Evolutionary conservation across 208 protist species (phyloP).

Genomic region (Leishmania martiniquensis): DNA sequence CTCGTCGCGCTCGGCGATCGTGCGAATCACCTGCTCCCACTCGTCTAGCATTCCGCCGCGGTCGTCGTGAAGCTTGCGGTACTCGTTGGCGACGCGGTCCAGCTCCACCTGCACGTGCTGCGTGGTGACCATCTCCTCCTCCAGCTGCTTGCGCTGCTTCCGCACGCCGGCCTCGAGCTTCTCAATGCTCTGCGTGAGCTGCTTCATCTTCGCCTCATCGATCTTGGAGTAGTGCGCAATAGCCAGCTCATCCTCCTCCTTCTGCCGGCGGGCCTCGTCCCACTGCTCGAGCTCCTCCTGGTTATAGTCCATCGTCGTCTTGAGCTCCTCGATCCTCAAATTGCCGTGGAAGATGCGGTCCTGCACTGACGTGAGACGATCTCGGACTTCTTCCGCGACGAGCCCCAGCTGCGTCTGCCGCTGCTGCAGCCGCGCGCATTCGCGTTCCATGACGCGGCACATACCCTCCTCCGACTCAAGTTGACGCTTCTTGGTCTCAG

Average conservation of each 20-base stretch:
- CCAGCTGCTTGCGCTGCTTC: conserved; percentile 52
- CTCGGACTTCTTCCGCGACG: conserved; percentile 62
- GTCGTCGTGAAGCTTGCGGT: conserved; percentile 87
- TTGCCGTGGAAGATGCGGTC: conserved; percentile 92
- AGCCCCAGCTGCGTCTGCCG: conserved; percentile 53
- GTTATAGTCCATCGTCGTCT: conserved; percentile 92
- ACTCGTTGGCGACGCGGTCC: conserved; percentile 92
- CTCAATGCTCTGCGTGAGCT: conserved; percentile 84
- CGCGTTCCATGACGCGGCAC: conserved; percentile 85
- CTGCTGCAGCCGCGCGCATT: conserved; percentile 76
- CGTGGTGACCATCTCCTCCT: conserved; percentile 85
- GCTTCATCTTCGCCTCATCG: conserved; percentile 87
- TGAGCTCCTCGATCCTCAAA: conserved; percentile 91
- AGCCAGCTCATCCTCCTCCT: conserved; percentile 94
- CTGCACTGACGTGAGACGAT: conserved; percentile 70
- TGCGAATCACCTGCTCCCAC: conserved; percentile 89
- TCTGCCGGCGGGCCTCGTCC: conserved; percentile 91
- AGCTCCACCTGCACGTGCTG: conserved; percentile 91
- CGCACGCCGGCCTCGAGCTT: conserved; percentile 69
- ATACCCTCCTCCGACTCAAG: conserved; percentile 94
- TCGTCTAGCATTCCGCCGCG: conserved; percentile 88
- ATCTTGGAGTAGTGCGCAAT: conserved; percentile 89
- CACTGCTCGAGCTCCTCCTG: conserved; percentile 96
- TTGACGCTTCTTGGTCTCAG: conserved; percentile 89
- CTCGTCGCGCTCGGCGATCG: conserved; percentile 89